Evolutionary conservation across 164 flowering plant species (phyloP).

Genomic region (Berberis vulgaris): DNA sequence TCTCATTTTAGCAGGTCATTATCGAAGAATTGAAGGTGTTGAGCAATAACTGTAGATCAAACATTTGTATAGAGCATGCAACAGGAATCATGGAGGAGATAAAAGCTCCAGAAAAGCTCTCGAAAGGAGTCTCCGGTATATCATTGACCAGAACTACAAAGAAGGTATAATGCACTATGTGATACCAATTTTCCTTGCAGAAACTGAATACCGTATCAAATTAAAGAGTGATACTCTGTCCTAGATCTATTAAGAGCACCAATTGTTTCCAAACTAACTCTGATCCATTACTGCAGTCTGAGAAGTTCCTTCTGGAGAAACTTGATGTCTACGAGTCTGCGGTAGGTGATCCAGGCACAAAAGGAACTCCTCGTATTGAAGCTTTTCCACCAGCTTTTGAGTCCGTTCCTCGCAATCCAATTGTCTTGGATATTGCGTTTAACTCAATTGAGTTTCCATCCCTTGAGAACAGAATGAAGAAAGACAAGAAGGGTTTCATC

Average conservation of each 20-base stretch:
- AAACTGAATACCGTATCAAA: too few species aligned
- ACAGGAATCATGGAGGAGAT: constrained; percentile 73
- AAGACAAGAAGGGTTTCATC: constrained; percentile 78
- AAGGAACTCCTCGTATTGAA: constrained; percentile 47
- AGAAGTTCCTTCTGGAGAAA: constrained; percentile 66
- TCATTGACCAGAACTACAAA: constrained; percentile 54
- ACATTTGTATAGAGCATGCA: constrained; percentile 92
- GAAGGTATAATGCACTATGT: constrained; percentile 44
- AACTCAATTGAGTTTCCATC: constrained; percentile 81
- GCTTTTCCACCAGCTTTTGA: constrained; percentile 86
- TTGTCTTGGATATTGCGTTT: constrained; percentile 80
- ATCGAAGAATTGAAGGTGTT: constrained; percentile 60
- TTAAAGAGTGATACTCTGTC: too few species aligned
- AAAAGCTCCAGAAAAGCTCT: constrained; percentile 72
- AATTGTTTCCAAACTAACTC: neutral
- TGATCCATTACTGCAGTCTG: constrained; percentile 37
- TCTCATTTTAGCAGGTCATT: constrained; percentile 34
- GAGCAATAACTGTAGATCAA: constrained; percentile 56
- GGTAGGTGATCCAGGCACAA: constrained; percentile 55
- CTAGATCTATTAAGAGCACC: too few species aligned
- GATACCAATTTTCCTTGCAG: neutral
- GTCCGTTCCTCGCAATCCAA: constrained; percentile 76
- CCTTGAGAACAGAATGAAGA: constrained; percentile 87
- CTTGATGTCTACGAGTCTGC: constrained; percentile 78
- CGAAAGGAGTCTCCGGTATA: constrained; percentile 66